Base-by-base conservation (phyloP, 495 filamentous ascomycete genomes). In the Penicillium psychrofluorescens region DNA sequence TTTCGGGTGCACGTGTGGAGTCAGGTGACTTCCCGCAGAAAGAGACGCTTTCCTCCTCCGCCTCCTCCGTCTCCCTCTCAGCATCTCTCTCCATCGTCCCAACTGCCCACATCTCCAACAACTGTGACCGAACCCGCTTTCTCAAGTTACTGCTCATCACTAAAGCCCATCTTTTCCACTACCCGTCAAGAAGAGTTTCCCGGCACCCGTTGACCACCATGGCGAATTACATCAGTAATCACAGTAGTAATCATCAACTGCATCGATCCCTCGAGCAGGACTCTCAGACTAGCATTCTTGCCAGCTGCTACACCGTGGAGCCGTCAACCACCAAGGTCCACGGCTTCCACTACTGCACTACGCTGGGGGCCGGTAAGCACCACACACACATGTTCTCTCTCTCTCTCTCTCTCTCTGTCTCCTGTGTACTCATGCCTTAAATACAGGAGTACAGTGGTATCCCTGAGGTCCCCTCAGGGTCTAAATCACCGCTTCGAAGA, bases 271-370 rank as follows among this genome's bases (percentile, higher is more conserved):
- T 53, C 30, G 50, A 60, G 40, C 57, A 76, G 63, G 69, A 64
- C 55, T 61, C 71, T 38, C 71, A 76, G 60, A 69, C 72, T 66
- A 83, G 81, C 58, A 78, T 90, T 61, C 79, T 88, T 63, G 90
- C 90, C 65, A 89, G 83, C 64, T 90, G 86, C 76, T 96, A 95
- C 72, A 71, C 67, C 48, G 79, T 83, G 53, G 66, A 75, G 48
- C 59, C 71, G 41, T 63, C 50, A 45, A 72, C 74, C 48, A 64
- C 69, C 44, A 64, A 76, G 45, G 77, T 92, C 52, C 78, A 84
- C 58, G 85, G 85, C 48, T 89, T 92, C 71, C 90, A 95, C 72
- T 96, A 95, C 80, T 91, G 83, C 80, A 85, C 88, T 85, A 90
- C 87, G 66, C 75, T 77, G 71, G 81, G 83, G 63, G 76, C 80